phyloP scores from a whole-genome alignment of 2,329 filamentous ascomycete species.

The Epicoccum sorghinum region DNA sequence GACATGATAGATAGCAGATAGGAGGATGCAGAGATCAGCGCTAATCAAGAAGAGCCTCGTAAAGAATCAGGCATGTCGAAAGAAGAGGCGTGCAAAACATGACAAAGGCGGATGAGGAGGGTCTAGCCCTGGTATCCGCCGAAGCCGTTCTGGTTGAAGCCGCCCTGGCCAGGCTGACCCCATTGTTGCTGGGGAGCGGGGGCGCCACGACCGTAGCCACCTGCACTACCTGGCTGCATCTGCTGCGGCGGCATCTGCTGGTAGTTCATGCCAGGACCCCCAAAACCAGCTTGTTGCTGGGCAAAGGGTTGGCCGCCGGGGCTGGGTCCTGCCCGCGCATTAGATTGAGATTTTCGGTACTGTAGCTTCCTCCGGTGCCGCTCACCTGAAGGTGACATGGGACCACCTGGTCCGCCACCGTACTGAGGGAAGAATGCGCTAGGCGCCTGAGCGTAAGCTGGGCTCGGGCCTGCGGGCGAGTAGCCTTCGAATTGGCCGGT shows the following conservation, averaged over 20 bases:
- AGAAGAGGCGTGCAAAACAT: conserved; percentile 38
- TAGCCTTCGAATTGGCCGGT: conserved; percentile 83
- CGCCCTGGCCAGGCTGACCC: conserved; percentile 56
- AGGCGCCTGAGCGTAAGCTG: conserved; percentile 79
- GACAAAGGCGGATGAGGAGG: conserved; percentile 26
- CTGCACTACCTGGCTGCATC: conserved; percentile 68
- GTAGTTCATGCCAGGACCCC: conserved; percentile 60
- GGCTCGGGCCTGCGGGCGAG: conserved; percentile 75
- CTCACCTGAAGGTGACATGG: conserved; percentile 66
- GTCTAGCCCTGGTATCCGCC: conserved; percentile 65
- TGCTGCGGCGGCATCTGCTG: conserved; percentile 47
- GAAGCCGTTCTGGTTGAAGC: conserved; percentile 61
- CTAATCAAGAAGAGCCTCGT: conserved; percentile 47
- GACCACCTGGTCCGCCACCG: conserved; percentile 66
- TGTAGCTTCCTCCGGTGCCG: conserved; percentile 43
- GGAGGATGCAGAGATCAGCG: conserved; percentile 38
- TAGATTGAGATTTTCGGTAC: conserved; percentile 47
- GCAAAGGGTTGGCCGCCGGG: conserved; percentile 68
- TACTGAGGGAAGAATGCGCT: conserved; percentile 93
- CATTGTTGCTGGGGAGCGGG: conserved; percentile 60
- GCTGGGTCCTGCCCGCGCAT: conserved; percentile 57
- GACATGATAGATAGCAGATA: conserved; percentile 42
- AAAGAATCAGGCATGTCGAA: conserved; percentile 44
- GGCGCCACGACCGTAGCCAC: conserved; percentile 81
- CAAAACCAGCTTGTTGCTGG: conserved; percentile 64